A percentile compares a stretch with the other conserved stretches of the same genome.
Conservation (phyloP, 148 eudicot genomes). For the Rhododendron ovatum region DNA sequence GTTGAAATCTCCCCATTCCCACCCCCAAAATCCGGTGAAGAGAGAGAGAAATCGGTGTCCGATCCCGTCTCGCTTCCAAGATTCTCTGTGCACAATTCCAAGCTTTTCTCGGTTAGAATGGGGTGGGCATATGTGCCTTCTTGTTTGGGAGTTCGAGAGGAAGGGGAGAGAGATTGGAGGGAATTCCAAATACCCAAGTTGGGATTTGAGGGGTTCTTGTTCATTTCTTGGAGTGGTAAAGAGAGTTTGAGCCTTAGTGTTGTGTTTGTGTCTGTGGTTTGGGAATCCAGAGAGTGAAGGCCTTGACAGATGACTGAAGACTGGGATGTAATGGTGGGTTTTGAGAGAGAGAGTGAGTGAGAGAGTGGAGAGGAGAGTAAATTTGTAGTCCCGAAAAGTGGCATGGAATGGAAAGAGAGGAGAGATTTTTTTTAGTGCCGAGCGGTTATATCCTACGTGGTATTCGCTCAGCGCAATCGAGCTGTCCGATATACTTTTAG, state of each 20-base stretch:
- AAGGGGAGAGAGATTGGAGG: background rate
- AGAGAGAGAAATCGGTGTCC: constrained; percentile 20
- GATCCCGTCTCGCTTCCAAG: constrained; percentile 47
- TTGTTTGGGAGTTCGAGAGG: background rate
- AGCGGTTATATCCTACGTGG: no score
- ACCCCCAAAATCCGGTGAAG: background rate
- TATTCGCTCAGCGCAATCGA: no score
- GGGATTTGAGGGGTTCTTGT: background rate
- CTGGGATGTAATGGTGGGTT: background rate
- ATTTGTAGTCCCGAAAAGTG: constrained; percentile 54
- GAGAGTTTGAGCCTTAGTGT: constrained; percentile 18
- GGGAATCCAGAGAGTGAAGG: constrained; percentile 26
- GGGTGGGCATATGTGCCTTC: constrained; percentile 22
- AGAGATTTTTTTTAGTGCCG: no score
- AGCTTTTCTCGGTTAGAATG: constrained; percentile 34
- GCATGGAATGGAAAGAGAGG: constrained; percentile 17
- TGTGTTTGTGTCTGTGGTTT: background rate
- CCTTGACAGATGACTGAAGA: constrained; percentile 47
- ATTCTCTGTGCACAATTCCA: constrained; percentile 47
- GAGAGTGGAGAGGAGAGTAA: constrained; percentile 26
- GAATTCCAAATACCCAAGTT: background rate
- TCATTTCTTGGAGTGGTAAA: constrained; percentile 2
- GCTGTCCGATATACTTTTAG: no score
- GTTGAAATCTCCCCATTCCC: background rate
- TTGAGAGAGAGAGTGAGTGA: constrained; percentile 14